These are phyloP conservation scores for Puccinia horiana DNA, from an alignment of 1,284 basidiomycete species.

Conservation along the genomic window DNA sequence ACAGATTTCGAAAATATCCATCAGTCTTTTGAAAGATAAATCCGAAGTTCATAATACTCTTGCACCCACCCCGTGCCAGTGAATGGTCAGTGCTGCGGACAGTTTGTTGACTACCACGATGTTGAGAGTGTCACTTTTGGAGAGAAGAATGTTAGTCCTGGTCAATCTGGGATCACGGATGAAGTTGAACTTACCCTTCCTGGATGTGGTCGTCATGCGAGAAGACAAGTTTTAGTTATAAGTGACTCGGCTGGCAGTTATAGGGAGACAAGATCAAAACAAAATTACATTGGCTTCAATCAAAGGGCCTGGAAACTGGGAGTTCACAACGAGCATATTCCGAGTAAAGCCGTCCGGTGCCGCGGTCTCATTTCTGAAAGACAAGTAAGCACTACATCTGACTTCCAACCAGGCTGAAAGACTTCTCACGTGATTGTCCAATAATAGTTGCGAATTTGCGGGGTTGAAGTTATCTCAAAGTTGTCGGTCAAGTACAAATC, in stretches of 20 bases:
- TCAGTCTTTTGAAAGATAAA: neutral
- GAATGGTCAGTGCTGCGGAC: conserved; percentile 53
- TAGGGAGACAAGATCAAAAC: neutral
- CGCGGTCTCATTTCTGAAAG: conserved; percentile 24
- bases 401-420: neutral
- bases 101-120: conserved; percentile 55
- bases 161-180: neutral
- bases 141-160: neutral
- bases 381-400: neutral
- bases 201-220: neutral
- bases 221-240: conserved; percentile 34
- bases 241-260: neutral
- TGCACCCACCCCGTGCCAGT: conserved; percentile 57
- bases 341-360: conserved; percentile 30
- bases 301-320: conserved; percentile 63
- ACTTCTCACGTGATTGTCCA: conserved; percentile 23
- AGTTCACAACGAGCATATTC: conserved; percentile 61
- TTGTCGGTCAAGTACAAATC: conserved; percentile 22
- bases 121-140: conserved; percentile 53
- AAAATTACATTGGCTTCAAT: conserved; percentile 58
- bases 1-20: neutral
- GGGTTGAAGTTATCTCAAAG: conserved; percentile 17
- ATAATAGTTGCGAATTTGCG: conserved; percentile 11
- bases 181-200: neutral
- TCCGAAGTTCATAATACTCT: neutral